Evolutionary conservation across 176 grass and related monocot genomes (phyloP).

Genomic region (Pharus latifolius): DNA sequence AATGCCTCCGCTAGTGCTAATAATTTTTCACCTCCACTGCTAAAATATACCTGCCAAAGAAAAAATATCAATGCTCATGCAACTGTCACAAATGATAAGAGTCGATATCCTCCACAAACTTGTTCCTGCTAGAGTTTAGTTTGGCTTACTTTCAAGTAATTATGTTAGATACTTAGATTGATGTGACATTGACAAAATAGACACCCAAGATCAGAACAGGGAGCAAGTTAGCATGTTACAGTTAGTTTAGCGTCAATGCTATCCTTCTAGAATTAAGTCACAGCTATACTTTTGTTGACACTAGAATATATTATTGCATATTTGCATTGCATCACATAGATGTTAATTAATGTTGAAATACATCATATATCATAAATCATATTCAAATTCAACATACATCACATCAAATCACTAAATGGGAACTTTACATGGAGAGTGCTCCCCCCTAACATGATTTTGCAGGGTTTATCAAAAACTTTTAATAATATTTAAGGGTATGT

Average conservation of each 20-base stretch:
- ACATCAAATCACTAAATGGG: not conserved
- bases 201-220: not conserved
- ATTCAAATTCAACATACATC: not conserved
- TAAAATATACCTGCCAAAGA: slow-evolving; percentile 48
- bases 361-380: not conserved
- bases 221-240: not conserved
- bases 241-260: no score
- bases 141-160: not conserved
- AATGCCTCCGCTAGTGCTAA: slow-evolving; percentile 68
- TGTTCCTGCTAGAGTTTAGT: not conserved
- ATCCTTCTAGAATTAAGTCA: not conserved
- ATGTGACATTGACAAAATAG: not conserved
- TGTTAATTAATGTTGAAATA: slow-evolving; percentile 1
- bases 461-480: not conserved
- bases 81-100: no score
- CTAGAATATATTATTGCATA: not conserved
- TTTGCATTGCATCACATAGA: not conserved
- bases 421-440: not conserved
- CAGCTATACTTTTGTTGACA: not conserved
- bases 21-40: slow-evolving; percentile 62
- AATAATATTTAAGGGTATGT: not conserved
- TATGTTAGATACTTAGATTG: not conserved
- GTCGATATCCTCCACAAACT: not conserved
- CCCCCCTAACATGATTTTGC: not conserved
- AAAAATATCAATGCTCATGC: slow-evolving; percentile 8